These are phyloP conservation scores for Sphagnum contortum DNA, from an alignment of 225 moss, liverwort and hornwort species.

Conservation along the genomic window DNA sequence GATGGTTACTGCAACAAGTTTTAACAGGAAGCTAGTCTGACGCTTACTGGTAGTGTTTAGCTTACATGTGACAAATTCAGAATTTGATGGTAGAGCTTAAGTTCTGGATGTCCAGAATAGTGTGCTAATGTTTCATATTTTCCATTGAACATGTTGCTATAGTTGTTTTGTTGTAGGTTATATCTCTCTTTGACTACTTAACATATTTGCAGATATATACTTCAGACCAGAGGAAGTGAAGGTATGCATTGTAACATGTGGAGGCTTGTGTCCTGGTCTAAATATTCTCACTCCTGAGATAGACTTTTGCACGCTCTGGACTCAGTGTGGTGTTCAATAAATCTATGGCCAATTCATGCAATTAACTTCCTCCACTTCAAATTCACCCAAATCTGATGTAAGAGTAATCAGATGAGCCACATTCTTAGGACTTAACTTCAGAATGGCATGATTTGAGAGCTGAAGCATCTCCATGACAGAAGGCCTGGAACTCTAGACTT, in stretches of 20 bases:
- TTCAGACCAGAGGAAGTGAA: slow-evolving; percentile 55
- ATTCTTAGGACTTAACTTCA: too few species aligned
- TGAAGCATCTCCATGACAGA: not conserved
- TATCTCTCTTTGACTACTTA: slow-evolving; percentile 1
- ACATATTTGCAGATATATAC: slow-evolving; percentile 22
- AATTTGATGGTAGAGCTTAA: too few species aligned
- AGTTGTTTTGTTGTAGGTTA: too few species aligned
- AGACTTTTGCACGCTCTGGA: slow-evolving; percentile 46
- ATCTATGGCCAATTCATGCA: slow-evolving; percentile 61
- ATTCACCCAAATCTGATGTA: not conserved
- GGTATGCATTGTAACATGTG: slow-evolving; percentile 72
- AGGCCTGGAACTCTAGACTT: not conserved
- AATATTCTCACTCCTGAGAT: slow-evolving; percentile 74
- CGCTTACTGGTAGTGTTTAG: too few species aligned
- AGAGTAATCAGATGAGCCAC: not conserved
- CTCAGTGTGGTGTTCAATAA: slow-evolving; percentile 49
- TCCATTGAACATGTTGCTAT: too few species aligned
- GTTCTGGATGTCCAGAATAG: too few species aligned
- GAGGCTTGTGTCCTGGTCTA: slow-evolving; percentile 74
- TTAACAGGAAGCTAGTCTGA: too few species aligned
- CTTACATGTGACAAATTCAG: too few species aligned
- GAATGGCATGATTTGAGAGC: not conserved
- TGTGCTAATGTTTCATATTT: too few species aligned
- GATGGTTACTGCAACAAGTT: too few species aligned
- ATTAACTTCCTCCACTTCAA: slow-evolving; percentile 5